These are phyloP conservation scores for Ceratobasidium sp. DNA, from an alignment of 1,284 basidiomycete genomes.

Conservation along the genomic window DNA sequence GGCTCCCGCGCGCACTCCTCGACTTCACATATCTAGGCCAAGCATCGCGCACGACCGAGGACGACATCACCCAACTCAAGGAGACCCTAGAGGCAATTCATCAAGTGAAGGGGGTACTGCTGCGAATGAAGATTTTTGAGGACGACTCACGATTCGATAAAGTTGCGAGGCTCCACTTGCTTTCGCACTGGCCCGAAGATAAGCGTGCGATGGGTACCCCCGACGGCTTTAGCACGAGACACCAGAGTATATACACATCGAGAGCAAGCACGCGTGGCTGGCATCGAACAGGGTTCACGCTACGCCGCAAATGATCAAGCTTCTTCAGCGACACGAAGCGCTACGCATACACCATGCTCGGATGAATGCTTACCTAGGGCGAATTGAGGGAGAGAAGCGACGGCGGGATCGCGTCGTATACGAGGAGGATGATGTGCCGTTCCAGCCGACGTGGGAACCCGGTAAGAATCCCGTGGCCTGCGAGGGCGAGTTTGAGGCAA, in stretches of 20 bases:
- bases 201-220: constrained; percentile 44
- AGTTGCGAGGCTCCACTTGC: constrained; percentile 42
- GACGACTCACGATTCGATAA: constrained; percentile 18
- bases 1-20: background rate
- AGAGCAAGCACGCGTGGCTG: constrained; percentile 13
- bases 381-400: too few relatives aligned
- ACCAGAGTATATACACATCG: constrained; percentile 48
- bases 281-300: constrained; percentile 28
- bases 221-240: constrained; percentile 46
- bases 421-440: background rate
- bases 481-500: too few relatives aligned
- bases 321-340: constrained; percentile 7
- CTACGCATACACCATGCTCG: background rate
- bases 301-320: constrained; percentile 9
- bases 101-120: background rate
- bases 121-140: background rate
- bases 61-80: constrained; percentile 33
- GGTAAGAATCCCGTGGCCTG: too few relatives aligned
- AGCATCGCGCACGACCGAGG: background rate
- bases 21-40: constrained; percentile 6
- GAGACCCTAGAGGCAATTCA: constrained; percentile 22
- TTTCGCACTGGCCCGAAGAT: constrained; percentile 32
- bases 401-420: constrained; percentile 3
- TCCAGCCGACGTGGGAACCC: too few relatives aligned
- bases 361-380: constrained; percentile 2